Evolutionary conservation across 2,329 filamentous ascomycete genomes (phyloP).

Genomic region (Botrytis pseudocinerea): DNA sequence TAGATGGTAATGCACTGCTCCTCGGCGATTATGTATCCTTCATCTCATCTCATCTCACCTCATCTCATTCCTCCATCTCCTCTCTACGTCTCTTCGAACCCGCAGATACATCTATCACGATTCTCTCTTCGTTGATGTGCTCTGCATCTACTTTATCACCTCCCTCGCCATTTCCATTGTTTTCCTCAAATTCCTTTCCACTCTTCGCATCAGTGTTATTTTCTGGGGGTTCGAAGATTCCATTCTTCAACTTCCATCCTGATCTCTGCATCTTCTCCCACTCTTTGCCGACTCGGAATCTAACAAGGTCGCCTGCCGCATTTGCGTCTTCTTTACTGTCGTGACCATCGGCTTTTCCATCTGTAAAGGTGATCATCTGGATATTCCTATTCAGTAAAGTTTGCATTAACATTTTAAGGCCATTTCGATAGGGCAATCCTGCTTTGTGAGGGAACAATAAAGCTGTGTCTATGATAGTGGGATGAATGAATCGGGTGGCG

Average conservation of each 20-base stretch:
- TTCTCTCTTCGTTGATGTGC: neutral
- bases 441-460: slow-evolving; percentile 77
- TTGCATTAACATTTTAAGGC: slow-evolving; percentile 73
- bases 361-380: slow-evolving; percentile 64
- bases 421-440: slow-evolving; percentile 75
- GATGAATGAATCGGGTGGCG: slow-evolving; percentile 77
- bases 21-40: neutral
- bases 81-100: neutral
- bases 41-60: neutral
- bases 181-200: neutral
- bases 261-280: slow-evolving; percentile 67
- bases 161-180: neutral
- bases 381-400: slow-evolving; percentile 73
- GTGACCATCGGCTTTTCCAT: slow-evolving; percentile 59
- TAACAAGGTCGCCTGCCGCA: slow-evolving; percentile 83
- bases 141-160: neutral
- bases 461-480: slow-evolving; percentile 80
- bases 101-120: neutral
- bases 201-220: neutral
- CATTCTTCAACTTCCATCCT: slow-evolving; percentile 66
- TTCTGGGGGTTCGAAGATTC: slow-evolving; percentile 29
- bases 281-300: slow-evolving; percentile 65
- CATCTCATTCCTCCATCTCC: neutral
- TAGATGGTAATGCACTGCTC: neutral
- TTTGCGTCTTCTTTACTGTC: slow-evolving; percentile 91